phyloP scores from a whole-genome alignment of 2,329 filamentous ascomycete species.

The Talaromyces sp. region DNA sequence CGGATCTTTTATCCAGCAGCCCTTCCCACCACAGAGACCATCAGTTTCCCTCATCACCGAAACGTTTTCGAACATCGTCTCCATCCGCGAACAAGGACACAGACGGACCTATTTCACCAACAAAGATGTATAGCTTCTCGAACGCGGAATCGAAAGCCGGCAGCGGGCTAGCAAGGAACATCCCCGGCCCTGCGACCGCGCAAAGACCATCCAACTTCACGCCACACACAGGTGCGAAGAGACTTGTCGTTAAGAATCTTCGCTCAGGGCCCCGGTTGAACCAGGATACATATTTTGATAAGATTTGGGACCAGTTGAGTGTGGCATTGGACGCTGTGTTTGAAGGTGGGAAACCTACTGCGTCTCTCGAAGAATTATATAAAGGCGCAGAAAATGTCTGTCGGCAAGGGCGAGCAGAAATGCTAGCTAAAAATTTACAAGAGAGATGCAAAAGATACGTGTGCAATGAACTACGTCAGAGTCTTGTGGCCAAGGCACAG shows the following conservation, averaged over 20 bases:
- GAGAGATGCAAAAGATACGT: constrained; percentile 63
- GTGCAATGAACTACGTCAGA: constrained; percentile 49
- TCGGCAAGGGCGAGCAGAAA: constrained; percentile 65
- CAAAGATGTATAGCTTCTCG: constrained; percentile 53
- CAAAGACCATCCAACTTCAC: constrained; percentile 53
- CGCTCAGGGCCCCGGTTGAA: constrained; percentile 60
- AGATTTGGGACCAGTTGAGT: constrained; percentile 69
- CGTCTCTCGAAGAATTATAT: constrained; percentile 84
- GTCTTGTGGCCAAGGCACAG: constrained; percentile 52
- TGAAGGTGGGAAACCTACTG: constrained; percentile 53
- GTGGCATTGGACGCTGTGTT: constrained; percentile 71
- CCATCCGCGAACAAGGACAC: constrained; percentile 15
- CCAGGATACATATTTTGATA: constrained; percentile 71
- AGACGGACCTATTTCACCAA: constrained; percentile 23
- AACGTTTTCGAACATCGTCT: constrained; percentile 35
- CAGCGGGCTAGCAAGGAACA: constrained; percentile 44
- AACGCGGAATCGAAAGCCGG: constrained; percentile 33
- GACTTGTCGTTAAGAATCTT: constrained; percentile 90
- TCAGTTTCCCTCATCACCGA: constrained; percentile 25
- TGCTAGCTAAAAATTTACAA: constrained; percentile 63
- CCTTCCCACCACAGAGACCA: constrained; percentile 13
- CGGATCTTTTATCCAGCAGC: constrained; percentile 38
- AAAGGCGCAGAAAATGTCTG: constrained; percentile 89
- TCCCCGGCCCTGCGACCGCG: constrained; percentile 27
- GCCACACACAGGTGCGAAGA: constrained; percentile 72